phyloP scores from a whole-genome alignment of 495 filamentous ascomycete species.

The Melanomma pulvis-pyrius region DNA sequence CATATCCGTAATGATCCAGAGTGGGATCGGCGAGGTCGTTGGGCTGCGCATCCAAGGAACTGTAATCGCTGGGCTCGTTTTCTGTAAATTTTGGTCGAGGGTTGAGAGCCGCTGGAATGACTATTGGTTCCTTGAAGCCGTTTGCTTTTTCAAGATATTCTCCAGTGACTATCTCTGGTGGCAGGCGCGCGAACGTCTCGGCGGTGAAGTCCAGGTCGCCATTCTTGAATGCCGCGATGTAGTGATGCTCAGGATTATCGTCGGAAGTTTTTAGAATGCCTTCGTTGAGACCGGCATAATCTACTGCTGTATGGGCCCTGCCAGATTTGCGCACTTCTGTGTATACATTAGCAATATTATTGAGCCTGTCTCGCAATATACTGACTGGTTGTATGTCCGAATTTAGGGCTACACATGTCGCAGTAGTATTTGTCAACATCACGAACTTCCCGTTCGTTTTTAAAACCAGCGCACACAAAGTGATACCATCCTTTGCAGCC shows the following conservation, averaged over 20 bases:
- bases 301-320: conserved; percentile 69
- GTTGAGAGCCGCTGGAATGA: conserved; percentile 70
- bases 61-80: not conserved
- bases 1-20: conserved; percentile 44
- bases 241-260: conserved; percentile 72
- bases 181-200: conserved; percentile 68
- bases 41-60: not conserved
- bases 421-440: conserved; percentile 77
- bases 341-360: not conserved
- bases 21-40: not conserved
- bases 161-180: conserved; percentile 66
- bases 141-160: conserved; percentile 68
- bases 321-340: conserved; percentile 52
- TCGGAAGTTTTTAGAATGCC: conserved; percentile 71
- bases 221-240: conserved; percentile 71
- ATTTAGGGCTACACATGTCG: conserved; percentile 57
- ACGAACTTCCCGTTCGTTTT: conserved; percentile 67
- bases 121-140: conserved; percentile 71
- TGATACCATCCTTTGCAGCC: conserved; percentile 78
- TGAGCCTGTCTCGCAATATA: conserved; percentile 33
- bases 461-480: conserved; percentile 71
- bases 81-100: conserved; percentile 48
- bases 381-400: conserved; percentile 71
- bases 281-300: conserved; percentile 74
- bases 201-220: conserved; percentile 64